These are phyloP conservation scores for Pyrenula aspistea DNA, from an alignment of 495 filamentous ascomycete species.

Conservation along the genomic window DNA sequence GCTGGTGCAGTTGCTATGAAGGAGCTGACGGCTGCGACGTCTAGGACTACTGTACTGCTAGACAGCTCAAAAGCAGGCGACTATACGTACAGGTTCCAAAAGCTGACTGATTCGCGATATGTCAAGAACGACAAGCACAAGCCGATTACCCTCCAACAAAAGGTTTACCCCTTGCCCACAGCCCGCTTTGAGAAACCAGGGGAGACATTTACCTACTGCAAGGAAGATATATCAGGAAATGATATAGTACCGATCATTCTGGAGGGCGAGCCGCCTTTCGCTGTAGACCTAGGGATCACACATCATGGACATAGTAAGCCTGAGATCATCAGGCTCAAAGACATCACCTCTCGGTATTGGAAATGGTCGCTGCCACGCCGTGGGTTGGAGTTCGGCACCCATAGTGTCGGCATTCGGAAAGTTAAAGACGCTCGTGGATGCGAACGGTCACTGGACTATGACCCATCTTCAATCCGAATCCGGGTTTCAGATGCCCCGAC, in stretches of 20 bases:
- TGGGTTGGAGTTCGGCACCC: conserved; percentile 70
- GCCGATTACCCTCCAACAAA: conserved; percentile 60
- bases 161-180: conserved; percentile 66
- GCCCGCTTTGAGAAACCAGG: conserved; percentile 74
- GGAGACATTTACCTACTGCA: conserved; percentile 92
- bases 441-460: conserved; percentile 53
- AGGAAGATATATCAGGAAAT: conserved; percentile 44
- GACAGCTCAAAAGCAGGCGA: conserved; percentile 71
- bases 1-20: conserved; percentile 47
- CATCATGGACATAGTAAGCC: conserved; percentile 70
- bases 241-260: conserved; percentile 79
- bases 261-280: conserved; percentile 77
- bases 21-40: conserved; percentile 57
- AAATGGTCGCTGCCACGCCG: conserved; percentile 73
- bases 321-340: conserved; percentile 64
- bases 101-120: conserved; percentile 74
- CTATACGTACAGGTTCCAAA: conserved; percentile 76
- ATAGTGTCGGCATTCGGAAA: conserved; percentile 75
- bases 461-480: conserved; percentile 64
- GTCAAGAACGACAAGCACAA: conserved; percentile 50
- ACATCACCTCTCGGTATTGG: conserved; percentile 60
- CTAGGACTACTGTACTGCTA: conserved; percentile 62
- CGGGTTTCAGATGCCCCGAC: conserved; percentile 85
- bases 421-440: conserved; percentile 81
- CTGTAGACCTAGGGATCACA: conserved; percentile 80